Base-by-base conservation (phyloP, 208 protist species). In the Acanthamoeba triangularis region DNA sequence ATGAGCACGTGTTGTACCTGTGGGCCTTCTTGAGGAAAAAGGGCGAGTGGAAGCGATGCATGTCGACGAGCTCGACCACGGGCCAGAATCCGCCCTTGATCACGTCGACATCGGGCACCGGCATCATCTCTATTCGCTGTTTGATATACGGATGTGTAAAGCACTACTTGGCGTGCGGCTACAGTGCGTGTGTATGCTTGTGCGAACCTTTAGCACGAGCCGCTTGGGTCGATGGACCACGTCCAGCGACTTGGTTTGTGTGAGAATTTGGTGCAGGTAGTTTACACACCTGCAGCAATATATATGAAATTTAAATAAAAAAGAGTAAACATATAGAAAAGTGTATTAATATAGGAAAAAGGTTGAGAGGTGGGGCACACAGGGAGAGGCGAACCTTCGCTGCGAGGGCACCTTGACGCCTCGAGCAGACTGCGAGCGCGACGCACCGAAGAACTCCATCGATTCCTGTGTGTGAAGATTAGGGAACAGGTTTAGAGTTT, bases 391-490 rank as follows among this genome's bases (percentile, higher is more conserved):
- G 33, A 49, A 94, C 88, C 88, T 94, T 47, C 37, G 37, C 67
- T 94, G 88, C 23, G 88, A 94, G 35, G 88, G 88, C 44, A 94
- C 88, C 41, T 52, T 94, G 47, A 94, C 67, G 14, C 88, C 88
- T 41, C 65, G 56, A 13, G 63, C 88, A 18, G 59, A 80, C 25
- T 54, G 41, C 41, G 63, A 80, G 23, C 88, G 88, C 67, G 56
- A 54, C 11, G 44, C 65, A 10, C 35, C 88, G 47, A 94, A 94
- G 65, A 80, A 78, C 25, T 94, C 56, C 44, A 94, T 33, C 11
- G 88, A n/a, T 18, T 94, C 88, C 67, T 78, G 30, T 65, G 59
- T 23, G 7, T n/a, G 1, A 16, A 8, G 59, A 11, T n/a, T 6
- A n/a, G 16, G 1, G 59, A 7, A n/a, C 10, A 28, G 65, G 30